These are phyloP conservation scores for Ceriops tagal DNA, from an alignment of 345 rosid genomes.

Conservation along the genomic window DNA sequence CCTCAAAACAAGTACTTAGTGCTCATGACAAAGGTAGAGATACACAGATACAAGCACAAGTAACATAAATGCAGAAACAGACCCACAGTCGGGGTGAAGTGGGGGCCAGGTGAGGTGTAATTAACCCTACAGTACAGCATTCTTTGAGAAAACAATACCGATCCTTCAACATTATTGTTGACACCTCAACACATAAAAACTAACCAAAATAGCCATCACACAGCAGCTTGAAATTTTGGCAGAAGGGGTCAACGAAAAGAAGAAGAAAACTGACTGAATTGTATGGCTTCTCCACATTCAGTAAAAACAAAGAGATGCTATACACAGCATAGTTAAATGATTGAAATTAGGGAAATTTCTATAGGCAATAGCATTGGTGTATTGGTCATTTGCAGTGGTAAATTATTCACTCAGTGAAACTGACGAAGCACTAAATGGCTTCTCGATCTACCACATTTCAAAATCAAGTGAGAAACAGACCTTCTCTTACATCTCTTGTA, in stretches of 20 bases:
- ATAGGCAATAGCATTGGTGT: background rate
- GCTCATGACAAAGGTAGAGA: background rate
- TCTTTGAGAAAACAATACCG: no score
- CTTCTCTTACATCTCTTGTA: conserved; percentile 30
- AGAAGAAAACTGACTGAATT: background rate
- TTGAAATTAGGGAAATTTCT: background rate
- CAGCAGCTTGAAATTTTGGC: background rate
- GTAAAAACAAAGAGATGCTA: background rate
- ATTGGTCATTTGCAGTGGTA: background rate
- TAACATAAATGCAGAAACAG: no score
- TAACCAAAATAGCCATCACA: background rate
- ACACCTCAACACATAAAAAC: background rate
- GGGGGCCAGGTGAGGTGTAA: no score
- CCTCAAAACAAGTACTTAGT: background rate
- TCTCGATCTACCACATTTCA: conserved; percentile 9
- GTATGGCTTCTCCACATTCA: conserved; percentile 7
- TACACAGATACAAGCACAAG: no score
- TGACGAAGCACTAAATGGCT: background rate
- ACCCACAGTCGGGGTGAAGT: no score
- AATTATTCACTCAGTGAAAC: conserved; percentile 2
- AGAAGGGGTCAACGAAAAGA: background rate
- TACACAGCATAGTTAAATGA: background rate
- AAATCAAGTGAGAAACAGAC: conserved; percentile 31
- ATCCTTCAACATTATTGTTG: no score
- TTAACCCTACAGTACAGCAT: no score